Base-by-base conservation (phyloP, 495 filamentous ascomycete species). In the Tuber calosporum region DNA sequence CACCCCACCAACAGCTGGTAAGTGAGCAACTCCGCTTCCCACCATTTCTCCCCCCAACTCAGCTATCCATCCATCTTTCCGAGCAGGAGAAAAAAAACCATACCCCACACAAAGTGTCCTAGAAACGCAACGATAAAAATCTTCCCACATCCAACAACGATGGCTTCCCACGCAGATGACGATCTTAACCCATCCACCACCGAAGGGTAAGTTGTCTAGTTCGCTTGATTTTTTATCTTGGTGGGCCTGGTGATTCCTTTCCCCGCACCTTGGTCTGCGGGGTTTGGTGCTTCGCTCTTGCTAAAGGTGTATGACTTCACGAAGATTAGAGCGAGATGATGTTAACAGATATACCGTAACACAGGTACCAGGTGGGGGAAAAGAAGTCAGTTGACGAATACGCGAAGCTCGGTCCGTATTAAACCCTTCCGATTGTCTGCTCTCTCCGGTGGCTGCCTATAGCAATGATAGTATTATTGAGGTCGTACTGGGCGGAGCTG, bases 351-450 rank as follows among this genome's bases (percentile, higher is more conserved):
- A 69, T 72, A 37, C 22, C 58, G 67, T 74, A 66, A 43, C 69
- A 37, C 75, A 82, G 80, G 34, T 99, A 96, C 90, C 97, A 95
- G 87, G 90, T 97, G 77, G 93, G 93, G 77, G 93, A 97, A 88
- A 97, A 97, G 89, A 97, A 97, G 88, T 94, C 92, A 74, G 87
- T 99, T 77, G 90, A 93, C 72, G 93, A 97, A 83, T 97, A 97
- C 84, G 84, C 91, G 74, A 84, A 97, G 80, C 89, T 99, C 83
- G 95, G 95, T 97, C 85, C 82, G 92, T 73, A 43, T 66, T 39
- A 7, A 41, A 34, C 26, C 53, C 3, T 2, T 62, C 11, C 13
- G 15, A 62, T 62, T 34, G 26, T 62, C 26, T 34, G 26, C n/a
- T 62, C 34, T 62, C 53, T 62, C 53, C 53, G 3, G 26, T 34